Base-by-base conservation (phyloP, 2,329 filamentous ascomycete species). In the Epichloe scottii region DNA sequence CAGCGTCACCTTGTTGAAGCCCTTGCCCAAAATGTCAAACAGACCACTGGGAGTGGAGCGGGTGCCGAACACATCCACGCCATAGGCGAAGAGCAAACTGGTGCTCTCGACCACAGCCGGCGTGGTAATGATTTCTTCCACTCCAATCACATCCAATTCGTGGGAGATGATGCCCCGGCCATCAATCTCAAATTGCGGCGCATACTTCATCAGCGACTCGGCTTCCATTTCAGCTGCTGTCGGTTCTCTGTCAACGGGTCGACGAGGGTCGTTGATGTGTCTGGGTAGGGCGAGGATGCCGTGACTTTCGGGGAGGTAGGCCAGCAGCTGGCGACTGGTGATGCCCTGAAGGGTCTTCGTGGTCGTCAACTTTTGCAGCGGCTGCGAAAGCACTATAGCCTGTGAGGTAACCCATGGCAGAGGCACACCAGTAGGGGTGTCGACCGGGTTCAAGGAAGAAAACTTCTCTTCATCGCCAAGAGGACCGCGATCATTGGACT, bases 341-440 rank as follows among this genome's bases (percentile, higher is more conserved):
- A 98, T 95, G 33, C 93, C 93, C 71, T 98, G 93, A 30, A 85
- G 79, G 0, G 93, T 98, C 63, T 90, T 84, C 0, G 90, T 93
- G 15, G 95, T 87, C 0, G 87, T 77, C 63, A 98, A 81, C 48
- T 84, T 78, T 15, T 81, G 81, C 54, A 97, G 82, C n/a, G 85
- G 79, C 53, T 87, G 82, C 0, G 85, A 81, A 54, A 96, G 79
- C 55, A 95, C 74, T 65, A 84, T 97, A 1, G 87, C 79, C 66
- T 95, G 88, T 2, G 86, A 84, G 30, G 89, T 72, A 3, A 89
- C 85, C 53, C 87, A 79, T 0, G 93, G 91, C 23, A 86, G 73
- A 14, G 79, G 71, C 14, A 74, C 71, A 30, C 74, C 74, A 2
- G 74, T 76, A 0, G 75, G 75, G 1, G 69, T 67, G 44, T 81